Evolutionary conservation across 768 basidiomycete species (phyloP), one percentile per base, ranked within the genome.

Genomic region (Hericium alpestre): DNA sequence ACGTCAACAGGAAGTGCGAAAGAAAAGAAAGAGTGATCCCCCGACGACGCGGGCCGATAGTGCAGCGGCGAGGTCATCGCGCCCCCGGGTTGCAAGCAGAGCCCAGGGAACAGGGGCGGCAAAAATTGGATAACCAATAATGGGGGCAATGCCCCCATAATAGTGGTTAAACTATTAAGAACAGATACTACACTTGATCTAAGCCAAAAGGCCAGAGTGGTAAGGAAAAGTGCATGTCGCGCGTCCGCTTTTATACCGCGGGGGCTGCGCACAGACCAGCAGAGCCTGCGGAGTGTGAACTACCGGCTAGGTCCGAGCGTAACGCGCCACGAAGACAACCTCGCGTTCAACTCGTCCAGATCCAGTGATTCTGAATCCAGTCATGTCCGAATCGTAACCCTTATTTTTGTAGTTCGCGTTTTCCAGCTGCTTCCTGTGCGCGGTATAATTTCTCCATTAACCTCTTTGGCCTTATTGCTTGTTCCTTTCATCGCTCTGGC

Each of bases 131-230:
- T 67, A 67, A 67, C 65, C 66, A 67, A 66, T 25, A 65, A 67
- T 64, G 25, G 25, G 25, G 25, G n/a, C n/a, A n/a, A n/a, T n/a
- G n/a, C n/a, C n/a, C n/a, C n/a, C n/a, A n/a, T n/a, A n/a, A n/a
- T n/a, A n/a, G n/a, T n/a, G n/a, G 66, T 83, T 82, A 82, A 82
- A 82, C 81, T 82, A 81, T 82, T 83, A 86, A 89, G 86, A 88
- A 89, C 87, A 90, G 87, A 89, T 90, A 90, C 87, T 89, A 90
- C 87, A 90, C 87, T 89, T 89, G 87, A 89, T 90, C 87, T 88
- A 89, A 90, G 87, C 87, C 87, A 89, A 87, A 86, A 87, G 86
- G 84, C 86, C 86, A 87, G 86, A 87, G 86, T 86, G 86, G 85
- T 86, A 77, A 83, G 62, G 73, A 60, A 38, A 32, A 32, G 8